These are phyloP conservation scores for Globisporangium canariense DNA, from an alignment of 352 stramenopile genomes.

Conservation along the genomic window DNA sequence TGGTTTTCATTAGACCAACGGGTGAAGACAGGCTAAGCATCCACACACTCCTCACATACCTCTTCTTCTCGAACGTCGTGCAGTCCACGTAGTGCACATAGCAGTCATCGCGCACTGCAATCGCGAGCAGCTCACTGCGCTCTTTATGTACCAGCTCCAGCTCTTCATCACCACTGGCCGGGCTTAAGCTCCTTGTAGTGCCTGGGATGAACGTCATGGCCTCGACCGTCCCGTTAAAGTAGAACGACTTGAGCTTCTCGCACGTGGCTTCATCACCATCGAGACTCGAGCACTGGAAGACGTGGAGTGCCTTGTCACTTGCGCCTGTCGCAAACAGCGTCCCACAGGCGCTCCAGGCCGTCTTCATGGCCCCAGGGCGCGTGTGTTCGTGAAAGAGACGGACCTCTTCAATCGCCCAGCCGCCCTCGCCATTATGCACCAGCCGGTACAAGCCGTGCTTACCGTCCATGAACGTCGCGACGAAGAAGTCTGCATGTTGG, in stretches of 20 bases:
- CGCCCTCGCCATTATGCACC: constrained; percentile 6
- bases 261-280: constrained; percentile 15
- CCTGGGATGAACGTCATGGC: constrained; percentile 54
- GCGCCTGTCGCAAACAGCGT: constrained; percentile 65
- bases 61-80: constrained; percentile 72
- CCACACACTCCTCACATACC: constrained; percentile 27
- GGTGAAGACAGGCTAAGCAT: not conserved
- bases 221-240: constrained; percentile 82
- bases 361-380: constrained; percentile 58
- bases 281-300: constrained; percentile 51
- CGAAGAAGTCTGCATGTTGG: constrained; percentile 44
- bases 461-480: constrained; percentile 72
- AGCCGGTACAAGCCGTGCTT: constrained; percentile 59
- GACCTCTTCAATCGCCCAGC: constrained; percentile 42
- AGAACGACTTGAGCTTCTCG: constrained; percentile 78
- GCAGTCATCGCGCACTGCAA: constrained; percentile 77
- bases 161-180: not conserved
- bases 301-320: constrained; percentile 70
- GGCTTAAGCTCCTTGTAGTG: not conserved
- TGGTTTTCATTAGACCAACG: not conserved
- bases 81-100: constrained; percentile 85
- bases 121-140: constrained; percentile 44
- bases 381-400: constrained; percentile 66
- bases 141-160: not conserved
- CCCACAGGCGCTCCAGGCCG: constrained; percentile 57